Evolutionary conservation across 345 rosid species (phyloP), one percentile per base, ranked within the genome.

Genomic region (Isatis tinctoria): DNA sequence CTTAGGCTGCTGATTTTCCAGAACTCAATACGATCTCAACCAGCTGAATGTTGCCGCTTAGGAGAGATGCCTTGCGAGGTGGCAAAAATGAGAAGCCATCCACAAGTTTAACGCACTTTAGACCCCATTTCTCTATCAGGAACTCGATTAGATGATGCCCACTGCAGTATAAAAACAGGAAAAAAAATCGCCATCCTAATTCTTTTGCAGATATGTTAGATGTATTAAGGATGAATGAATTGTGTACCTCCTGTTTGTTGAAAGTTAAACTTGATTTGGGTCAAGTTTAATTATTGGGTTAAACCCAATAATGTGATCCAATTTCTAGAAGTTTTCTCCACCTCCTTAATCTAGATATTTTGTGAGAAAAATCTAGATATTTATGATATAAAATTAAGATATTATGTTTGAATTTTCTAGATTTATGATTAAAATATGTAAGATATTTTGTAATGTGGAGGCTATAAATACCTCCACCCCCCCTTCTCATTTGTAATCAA

Each of bases 141-240:
- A 93, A 89, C 81, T 88, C 94, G 51, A 93, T 87, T 45, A 93
- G 94, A 86, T 89, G 94, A 82, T 93, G 97, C 44, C 97, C 96
- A 37, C 98, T 91, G 85, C 73, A 83, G 20, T 45, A 54, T n/a
- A 12, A 49, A 59, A 67, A 0, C 43, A 1, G 2, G 13, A 26
- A 6, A 41, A 27, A 14, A 22, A 20, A 43, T 76, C 39, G 8
- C 1, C 53, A 54, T 27, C 58, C 4, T 30, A 32, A 24, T 43
- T 49, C 49, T 56, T 28, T 10, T 1, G 79, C 53, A 30, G 36
- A 64, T 28, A 57, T 6, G 39, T 3, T 45, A 70, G 24, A 39
- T 26, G 16, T 39, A 33, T 1, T n/a, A n/a, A 1, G 47, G 18
- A 44, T 4, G 47, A 27, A 1, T 40, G 17, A 36, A 44, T 3